Conservation (phyloP, 2,329 filamentous ascomycete species). For the Hymenoscyphus fructigenus region DNA sequence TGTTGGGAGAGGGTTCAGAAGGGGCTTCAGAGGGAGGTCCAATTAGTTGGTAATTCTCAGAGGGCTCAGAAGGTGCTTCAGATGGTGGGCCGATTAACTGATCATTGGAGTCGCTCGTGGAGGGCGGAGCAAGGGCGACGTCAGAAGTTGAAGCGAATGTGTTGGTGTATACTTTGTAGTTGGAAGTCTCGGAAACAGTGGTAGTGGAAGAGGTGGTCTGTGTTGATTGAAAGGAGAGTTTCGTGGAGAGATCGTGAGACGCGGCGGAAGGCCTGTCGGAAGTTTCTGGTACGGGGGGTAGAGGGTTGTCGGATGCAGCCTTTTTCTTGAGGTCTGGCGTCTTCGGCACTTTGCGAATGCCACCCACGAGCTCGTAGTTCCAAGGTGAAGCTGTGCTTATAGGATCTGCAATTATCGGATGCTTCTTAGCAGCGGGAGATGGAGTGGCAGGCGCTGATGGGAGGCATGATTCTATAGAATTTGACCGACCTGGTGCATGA, state of each 20-base stretch:
- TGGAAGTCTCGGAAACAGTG: conserved; percentile 36
- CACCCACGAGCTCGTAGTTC: conserved; percentile 37
- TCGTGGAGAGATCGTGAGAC: conserved; percentile 34
- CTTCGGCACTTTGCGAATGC: conserved; percentile 38
- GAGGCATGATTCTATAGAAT: conserved; percentile 34
- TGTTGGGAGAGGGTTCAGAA: conserved; percentile 6
- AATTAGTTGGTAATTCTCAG: conserved; percentile 45
- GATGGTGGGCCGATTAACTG: conserved; percentile 53
- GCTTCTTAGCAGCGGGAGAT: conserved; percentile 25
- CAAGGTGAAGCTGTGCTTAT: conserved; percentile 33
- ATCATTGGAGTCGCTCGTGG: conserved; percentile 45
- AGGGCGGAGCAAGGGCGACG: conserved; percentile 22
- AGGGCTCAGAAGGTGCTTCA: conserved; percentile 37
- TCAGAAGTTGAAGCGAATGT: conserved; percentile 26
- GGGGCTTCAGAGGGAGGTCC: conserved; percentile 36
- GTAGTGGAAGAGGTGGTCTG: conserved; percentile 33
- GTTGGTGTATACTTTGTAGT: conserved; percentile 36
- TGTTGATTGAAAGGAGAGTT: conserved; percentile 36
- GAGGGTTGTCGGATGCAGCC: conserved; percentile 22
- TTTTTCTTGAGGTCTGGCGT: conserved; percentile 37
- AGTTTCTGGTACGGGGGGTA: conserved; percentile 31
- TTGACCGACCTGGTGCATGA: conserved; percentile 24
- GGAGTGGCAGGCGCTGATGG: conserved; percentile 29
- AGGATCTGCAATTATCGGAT: conserved; percentile 33
- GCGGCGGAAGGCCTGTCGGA: conserved; percentile 23